Evolutionary conservation across 2,329 filamentous ascomycete genomes (phyloP), one percentile per base, ranked within the genome.

Genomic region (Hymenoscyphus albidus): DNA sequence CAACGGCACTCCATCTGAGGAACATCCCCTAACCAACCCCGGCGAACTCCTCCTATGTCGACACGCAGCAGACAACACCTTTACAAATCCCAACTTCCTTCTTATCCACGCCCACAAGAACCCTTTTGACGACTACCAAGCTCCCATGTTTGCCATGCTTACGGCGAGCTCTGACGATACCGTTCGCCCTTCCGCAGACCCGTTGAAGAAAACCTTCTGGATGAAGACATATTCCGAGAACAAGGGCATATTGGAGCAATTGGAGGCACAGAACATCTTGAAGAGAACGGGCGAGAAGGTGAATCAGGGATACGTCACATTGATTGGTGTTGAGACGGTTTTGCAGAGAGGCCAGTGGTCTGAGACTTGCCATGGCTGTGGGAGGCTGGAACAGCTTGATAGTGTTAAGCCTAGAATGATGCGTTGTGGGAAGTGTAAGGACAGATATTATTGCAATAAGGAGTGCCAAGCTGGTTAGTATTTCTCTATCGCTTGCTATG

Each of bases 191-290:
- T 59, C 59, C 7, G 48, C 32, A 12, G 59, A 61, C 18, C 27
- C 58, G 10, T 35, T 22, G 7, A 57, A 51, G 54, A 59, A 64
- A 40, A 66, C 22, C 3, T 66, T 66, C 55, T 66, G 64, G 62
- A 66, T 66, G 64, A 66, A 66, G 40, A 66, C 62, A 18, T 64
- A 66, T 42, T 59, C 54, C 2, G 64, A 64, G 40, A 66, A 66
- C 27, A 39, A 35, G 22, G 61, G 61, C 10, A 44, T 62, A 38
- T 16, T 62, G 31, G 61, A 62, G 40, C 22, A 58, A 16, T n/a
- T 62, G 42, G 61, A 62, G 39, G 55, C 35, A 35, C 22, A 44
- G 22, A 40, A 31, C 1, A 62, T 62, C 13, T 54, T 62, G 55
- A 55, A 22, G 18, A 58, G 61, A 18, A 62, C 61, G 14, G 61